Percentiles rank a stretch among this genome's conserved stretches.
phyloP scores from a whole-genome alignment of 2,329 filamentous ascomycete genomes.

The Whalleya microplaca region DNA sequence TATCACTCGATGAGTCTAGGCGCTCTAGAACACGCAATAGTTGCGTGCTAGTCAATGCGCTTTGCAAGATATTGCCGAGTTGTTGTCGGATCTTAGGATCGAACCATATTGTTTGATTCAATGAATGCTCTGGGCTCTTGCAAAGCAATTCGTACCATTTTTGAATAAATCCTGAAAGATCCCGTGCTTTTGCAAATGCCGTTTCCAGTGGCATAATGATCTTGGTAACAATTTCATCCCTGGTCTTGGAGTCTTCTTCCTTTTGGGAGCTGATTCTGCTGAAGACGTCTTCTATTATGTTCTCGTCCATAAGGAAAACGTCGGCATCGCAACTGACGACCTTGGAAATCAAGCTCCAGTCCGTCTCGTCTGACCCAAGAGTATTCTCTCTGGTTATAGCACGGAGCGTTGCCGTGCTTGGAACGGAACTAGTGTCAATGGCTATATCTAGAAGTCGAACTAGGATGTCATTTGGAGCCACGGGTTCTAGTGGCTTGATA shows the following conservation, averaged over 20 bases:
- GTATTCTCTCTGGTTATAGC: slow-evolving; percentile 36
- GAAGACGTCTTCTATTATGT: slow-evolving; percentile 38
- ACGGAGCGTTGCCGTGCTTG: slow-evolving; percentile 40
- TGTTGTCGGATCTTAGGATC: slow-evolving; percentile 31
- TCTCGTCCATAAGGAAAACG: slow-evolving; percentile 45
- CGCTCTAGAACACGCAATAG: slow-evolving; percentile 41
- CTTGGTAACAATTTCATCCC: slow-evolving; percentile 35
- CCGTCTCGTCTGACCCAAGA: slow-evolving; percentile 29
- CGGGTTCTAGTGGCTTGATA: slow-evolving; percentile 18
- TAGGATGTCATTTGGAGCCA: slow-evolving; percentile 33
- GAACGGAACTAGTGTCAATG: slow-evolving; percentile 37
- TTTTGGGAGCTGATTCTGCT: slow-evolving; percentile 34
- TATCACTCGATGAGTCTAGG: slow-evolving; percentile 31
- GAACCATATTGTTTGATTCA: slow-evolving; percentile 33
- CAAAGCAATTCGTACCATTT: slow-evolving; percentile 41
- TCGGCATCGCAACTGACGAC: slow-evolving; percentile 50
- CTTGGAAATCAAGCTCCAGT: slow-evolving; percentile 47
- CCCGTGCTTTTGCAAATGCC: slow-evolving; percentile 45
- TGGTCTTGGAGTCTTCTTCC: slow-evolving; percentile 23
- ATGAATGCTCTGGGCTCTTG: slow-evolving; percentile 9
- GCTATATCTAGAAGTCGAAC: slow-evolving; percentile 40
- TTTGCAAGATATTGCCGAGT: slow-evolving; percentile 38
- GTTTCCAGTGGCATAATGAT: slow-evolving; percentile 45
- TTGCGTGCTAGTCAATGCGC: slow-evolving; percentile 42
- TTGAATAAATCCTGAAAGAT: slow-evolving; percentile 44